Evolutionary conservation across 169 alveolate species (phyloP), one percentile per base, ranked within the genome.

Genomic region (Eimeria necatrix): DNA sequence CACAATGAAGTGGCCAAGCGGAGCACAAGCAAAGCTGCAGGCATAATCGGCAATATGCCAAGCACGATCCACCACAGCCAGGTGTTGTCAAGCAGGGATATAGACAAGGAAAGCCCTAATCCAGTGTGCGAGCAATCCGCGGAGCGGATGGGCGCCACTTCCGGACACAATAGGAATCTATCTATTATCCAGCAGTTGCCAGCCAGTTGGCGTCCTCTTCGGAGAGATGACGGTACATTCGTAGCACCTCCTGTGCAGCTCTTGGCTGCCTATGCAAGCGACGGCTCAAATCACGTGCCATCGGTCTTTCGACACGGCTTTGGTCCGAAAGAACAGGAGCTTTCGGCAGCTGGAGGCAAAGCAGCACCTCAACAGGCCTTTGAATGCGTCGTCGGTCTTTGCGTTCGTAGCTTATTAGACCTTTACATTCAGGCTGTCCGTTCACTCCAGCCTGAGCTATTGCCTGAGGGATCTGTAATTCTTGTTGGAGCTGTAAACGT

Each of bases 361-460:
- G 24, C 74, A 76, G 14, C 32, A 4, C 7, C 9, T 14, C 32
- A 6, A n/a, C 53, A 78, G 59, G 71, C 92, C 80, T 7, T 20
- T 12, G 92, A 60, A 51, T 84, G 92, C 60, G 92, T 84, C 80
- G 92, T 84, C 80, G 92, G 92, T 24, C 92, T 84, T 59, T 84
- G 91, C 59, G 92, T 84, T 4, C 92, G 92, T 80, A 84, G 92
- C 78, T 46, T 84, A 20, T 56, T 84, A 18, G 92, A 84, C 78
- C 92, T 84, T 51, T 84, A 84, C 49, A 60, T 84, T 32, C 92
- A 84, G 78, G 78, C 92, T 10, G 59, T 84, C 14, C 92, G 92
- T 18, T 84, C 78, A 7, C 53, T 84, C 24, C 92, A 84, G 52
- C 80, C 92, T 2, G 78, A 59, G 16, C 46, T 84, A 20, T 56